Evolutionary conservation across 768 basidiomycete genomes (phyloP).

Genomic region (Flagelloscypha sp.): DNA sequence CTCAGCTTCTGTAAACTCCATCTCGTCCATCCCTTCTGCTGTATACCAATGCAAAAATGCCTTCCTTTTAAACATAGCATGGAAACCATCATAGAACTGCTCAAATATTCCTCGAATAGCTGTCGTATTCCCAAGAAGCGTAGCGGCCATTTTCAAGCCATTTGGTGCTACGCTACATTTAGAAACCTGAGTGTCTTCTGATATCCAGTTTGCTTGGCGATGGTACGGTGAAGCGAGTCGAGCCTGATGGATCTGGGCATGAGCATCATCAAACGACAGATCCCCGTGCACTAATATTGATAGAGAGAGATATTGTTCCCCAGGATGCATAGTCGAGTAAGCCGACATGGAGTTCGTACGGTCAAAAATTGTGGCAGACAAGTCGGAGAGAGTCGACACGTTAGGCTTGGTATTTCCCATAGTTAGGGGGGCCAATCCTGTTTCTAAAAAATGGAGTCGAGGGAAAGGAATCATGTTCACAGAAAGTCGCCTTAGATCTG

Average conservation of each 20-base stretch:
- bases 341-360: too few relatives aligned
- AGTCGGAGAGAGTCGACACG: too few relatives aligned
- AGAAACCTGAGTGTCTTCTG: too few relatives aligned
- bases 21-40: conserved; percentile 83
- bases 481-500: conserved; percentile 77
- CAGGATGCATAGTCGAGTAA: conserved; percentile 88
- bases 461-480: conserved; percentile 97
- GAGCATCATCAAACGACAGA: too few relatives aligned
- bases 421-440: conserved; percentile 4
- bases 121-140: conserved; percentile 71
- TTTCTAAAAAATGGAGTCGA: conserved; percentile 52
- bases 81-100: conserved; percentile 51
- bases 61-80: conserved; percentile 71
- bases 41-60: conserved; percentile 92
- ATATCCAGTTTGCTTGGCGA: too few relatives aligned
- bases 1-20: conserved; percentile 85
- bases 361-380: too few relatives aligned
- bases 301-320: conserved; percentile 74
- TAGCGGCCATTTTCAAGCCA: too few relatives aligned
- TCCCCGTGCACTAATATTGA: conserved; percentile 80
- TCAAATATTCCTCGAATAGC: conserved; percentile 83
- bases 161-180: too few relatives aligned
- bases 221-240: too few relatives aligned
- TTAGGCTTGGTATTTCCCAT: conserved; percentile 10
- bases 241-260: too few relatives aligned